A percentile compares a stretch with the other conserved stretches of the same genome.
Evolutionary conservation across 164 flowering plant genomes (phyloP).

Genomic region (Sextonia rubra): DNA sequence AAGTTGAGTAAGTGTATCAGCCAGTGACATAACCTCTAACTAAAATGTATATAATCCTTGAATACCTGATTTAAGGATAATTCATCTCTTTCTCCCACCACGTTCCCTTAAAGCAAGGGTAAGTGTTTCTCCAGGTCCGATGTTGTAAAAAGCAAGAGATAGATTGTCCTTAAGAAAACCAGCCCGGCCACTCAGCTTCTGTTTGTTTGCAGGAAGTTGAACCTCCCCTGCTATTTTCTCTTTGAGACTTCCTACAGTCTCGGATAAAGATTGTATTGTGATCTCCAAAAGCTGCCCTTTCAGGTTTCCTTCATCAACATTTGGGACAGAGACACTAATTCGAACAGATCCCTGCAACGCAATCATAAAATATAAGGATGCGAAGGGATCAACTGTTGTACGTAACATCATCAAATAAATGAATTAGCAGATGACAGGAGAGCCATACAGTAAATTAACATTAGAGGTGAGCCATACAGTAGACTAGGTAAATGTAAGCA

Average conservation of each 20-base stretch:
- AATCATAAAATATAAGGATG: background rate
- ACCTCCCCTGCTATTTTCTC: constrained; percentile 97
- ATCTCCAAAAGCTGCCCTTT: constrained; percentile 89
- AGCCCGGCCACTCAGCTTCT: constrained; percentile 93
- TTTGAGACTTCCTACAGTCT: constrained; percentile 86
- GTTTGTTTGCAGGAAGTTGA: constrained; percentile 97
- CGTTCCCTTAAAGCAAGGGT: constrained; percentile 91
- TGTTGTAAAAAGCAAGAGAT: constrained; percentile 89
- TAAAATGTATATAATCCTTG: background rate
- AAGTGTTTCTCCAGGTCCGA: constrained; percentile 75
- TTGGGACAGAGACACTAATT: constrained; percentile 74
- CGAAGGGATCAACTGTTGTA: background rate
- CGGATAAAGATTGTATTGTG: constrained; percentile 74
- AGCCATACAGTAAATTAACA: no score
- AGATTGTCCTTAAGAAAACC: constrained; percentile 96
- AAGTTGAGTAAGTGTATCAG: background rate
- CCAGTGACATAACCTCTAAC: background rate
- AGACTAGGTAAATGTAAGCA: background rate
- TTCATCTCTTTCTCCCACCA: constrained; percentile 98
- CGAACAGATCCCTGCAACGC: constrained; percentile 71
- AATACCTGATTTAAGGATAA: constrained; percentile 2
- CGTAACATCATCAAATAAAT: background rate
- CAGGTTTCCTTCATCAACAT: constrained; percentile 89
- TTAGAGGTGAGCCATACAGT: background rate
- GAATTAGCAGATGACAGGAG: background rate